Percentiles rank a stretch among this genome's conserved stretches.
Evolutionary conservation across 1,284 basidiomycete genomes (phyloP).

Genomic region (Anthracocystis setariae): DNA sequence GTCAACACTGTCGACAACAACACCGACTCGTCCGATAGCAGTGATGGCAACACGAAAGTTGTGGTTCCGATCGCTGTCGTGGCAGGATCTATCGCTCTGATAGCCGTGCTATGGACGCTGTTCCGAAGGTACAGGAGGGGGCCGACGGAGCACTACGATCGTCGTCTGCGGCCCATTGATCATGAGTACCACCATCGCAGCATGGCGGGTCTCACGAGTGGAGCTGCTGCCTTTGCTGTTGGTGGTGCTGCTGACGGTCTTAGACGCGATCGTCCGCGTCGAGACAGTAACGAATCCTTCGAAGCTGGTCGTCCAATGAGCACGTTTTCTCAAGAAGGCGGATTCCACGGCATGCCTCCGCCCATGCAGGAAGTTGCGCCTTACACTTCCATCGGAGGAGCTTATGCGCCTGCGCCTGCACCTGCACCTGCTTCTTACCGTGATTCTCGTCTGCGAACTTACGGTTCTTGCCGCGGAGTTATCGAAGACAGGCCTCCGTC

Average conservation of each 20-base stretch:
- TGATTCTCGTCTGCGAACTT: constrained; percentile 27
- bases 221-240: constrained; percentile 36
- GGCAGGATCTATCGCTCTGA: constrained; percentile 26
- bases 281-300: constrained; percentile 39
- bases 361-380: constrained; percentile 46
- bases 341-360: constrained; percentile 16
- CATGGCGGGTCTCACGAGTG: constrained; percentile 20
- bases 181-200: constrained; percentile 21
- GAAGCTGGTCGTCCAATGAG: constrained; percentile 35
- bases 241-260: constrained; percentile 36
- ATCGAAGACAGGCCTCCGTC: constrained; percentile 17
- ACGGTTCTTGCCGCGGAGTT: constrained; percentile 29
- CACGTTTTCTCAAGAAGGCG: constrained; percentile 25
- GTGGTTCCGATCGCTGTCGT: constrained; percentile 51
- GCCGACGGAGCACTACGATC: constrained; percentile 21
- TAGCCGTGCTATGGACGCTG: constrained; percentile 31
- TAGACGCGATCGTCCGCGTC: constrained; percentile 26
- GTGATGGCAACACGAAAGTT: constrained; percentile 42
- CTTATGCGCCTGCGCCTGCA: constrained; percentile 8
- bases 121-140: constrained; percentile 24
- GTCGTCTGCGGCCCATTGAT: constrained; percentile 21
- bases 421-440: no score
- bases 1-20: constrained; percentile 27
- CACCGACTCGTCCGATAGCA: constrained; percentile 11
- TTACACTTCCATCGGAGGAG: constrained; percentile 22